Evolutionary conservation across 257 asterid genomes (phyloP).

Genomic region (Cordia subcordata): DNA sequence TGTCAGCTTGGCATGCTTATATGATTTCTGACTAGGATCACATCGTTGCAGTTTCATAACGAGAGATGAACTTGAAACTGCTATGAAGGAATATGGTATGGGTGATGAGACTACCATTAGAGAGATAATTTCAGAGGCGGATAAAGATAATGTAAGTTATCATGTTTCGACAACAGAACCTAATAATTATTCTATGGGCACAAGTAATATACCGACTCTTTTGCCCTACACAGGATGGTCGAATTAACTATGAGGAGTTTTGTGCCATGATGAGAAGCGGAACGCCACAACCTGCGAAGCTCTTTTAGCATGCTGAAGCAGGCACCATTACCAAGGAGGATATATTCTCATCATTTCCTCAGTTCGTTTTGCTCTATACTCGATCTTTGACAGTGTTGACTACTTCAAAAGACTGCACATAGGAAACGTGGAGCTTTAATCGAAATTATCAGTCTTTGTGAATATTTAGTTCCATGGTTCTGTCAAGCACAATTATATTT

Average conservation of each 20-base stretch:
- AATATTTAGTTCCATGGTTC: background rate
- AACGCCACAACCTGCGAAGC: conserved; percentile 49
- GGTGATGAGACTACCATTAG: conserved; percentile 70
- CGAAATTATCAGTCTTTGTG: background rate
- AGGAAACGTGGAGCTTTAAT: no score
- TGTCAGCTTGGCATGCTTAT: background rate
- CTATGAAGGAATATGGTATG: conserved; percentile 86
- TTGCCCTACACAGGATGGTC: conserved; percentile 41
- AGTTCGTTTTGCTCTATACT: no score
- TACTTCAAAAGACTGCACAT: no score
- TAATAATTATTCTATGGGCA: background rate
- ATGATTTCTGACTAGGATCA: no score
- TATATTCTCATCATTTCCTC: background rate
- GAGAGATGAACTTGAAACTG: conserved; percentile 68
- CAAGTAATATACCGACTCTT: background rate
- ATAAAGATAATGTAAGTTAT: conserved; percentile 73
- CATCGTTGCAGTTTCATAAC: conserved; percentile 52
- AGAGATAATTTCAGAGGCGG: conserved; percentile 83
- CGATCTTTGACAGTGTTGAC: no score
- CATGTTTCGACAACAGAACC: background rate
- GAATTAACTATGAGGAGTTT: conserved; percentile 53
- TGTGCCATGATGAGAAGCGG: conserved; percentile 81
- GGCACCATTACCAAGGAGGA: conserved; percentile 13
- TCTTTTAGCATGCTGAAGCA: conserved; percentile 32
- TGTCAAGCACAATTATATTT: background rate